Evolutionary conservation across 2,329 filamentous ascomycete species (phyloP), one percentile per base, ranked within the genome.

Genomic region (Leptographium lundbergii): DNA sequence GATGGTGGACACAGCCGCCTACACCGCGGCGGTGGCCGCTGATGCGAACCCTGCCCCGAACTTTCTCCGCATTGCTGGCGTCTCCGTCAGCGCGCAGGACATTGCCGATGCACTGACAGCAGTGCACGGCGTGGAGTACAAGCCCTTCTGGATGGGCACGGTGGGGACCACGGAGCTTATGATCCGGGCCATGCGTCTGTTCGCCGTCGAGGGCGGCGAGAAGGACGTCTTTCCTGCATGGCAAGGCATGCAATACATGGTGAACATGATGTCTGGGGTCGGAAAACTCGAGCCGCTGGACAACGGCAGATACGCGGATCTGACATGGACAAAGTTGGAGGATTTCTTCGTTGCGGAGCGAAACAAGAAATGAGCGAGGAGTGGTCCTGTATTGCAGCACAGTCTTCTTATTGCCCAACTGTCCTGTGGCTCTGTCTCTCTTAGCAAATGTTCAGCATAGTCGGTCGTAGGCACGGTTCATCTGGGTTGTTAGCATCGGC

Each of bases 401-500:
- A 17, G 39, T 19, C 17, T 19, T 45, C 4, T 45, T 45, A 17
- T 39, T 4, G 1, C 6, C 3, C 36, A 14, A 39, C 36, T 5
- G 29, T 10, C 29, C 29, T 10, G 29, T 5, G 29, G 5, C 29
- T 32, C 29, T 10, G 29, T 5, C 29, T 32, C 29, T 32, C 42
- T 42, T 36, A 63, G 32, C 62, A 63, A 45, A 62, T 45, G 9
- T 61, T 61, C 54, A 63, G 36, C 58, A 63, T 59, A 96, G 78
- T 6, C 91, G 80, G 61, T 84, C 81, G 69, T 96, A 96, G 0
- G 91, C 91, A 69, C 27, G 50, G 29, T 19, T n/a, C 50, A 53
- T 53, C 50, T 53, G 29, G 87, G 86, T 0, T 78, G 50, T 53
- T 32, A 53, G 50, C 13, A 13, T 14, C 11, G 24, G 22, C 6